Conservation (phyloP, 371 early-diverging fungal species). For the Mucor sp. region DNA sequence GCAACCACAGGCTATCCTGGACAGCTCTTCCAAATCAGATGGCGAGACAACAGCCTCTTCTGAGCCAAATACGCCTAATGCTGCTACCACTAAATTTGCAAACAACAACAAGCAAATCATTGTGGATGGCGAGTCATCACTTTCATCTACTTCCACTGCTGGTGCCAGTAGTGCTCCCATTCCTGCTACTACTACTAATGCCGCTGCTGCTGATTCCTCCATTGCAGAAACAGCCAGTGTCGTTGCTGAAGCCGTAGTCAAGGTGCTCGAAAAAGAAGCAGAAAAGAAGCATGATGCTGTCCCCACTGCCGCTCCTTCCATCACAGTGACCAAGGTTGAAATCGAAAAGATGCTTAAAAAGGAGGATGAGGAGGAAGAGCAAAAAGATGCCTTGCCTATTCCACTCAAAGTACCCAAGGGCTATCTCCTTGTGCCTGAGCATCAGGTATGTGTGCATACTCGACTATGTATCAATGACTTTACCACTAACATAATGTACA, state of each 20-base stretch:
- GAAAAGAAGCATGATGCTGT: neutral
- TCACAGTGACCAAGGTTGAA: neutral
- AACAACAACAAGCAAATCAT: neutral
- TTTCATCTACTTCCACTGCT: neutral
- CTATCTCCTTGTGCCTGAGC: constrained; percentile 47
- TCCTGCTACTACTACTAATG: no score
- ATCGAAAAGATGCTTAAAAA: neutral
- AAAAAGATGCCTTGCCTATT: neutral
- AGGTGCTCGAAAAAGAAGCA: neutral
- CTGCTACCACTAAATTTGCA: neutral
- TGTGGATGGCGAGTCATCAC: neutral
- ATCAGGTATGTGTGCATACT: constrained; percentile 33
- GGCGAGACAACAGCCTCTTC: neutral
- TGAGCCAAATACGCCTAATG: neutral
- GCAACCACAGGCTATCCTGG: neutral
- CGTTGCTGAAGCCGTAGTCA: neutral
- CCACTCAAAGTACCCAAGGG: constrained; percentile 43
- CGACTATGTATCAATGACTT: neutral
- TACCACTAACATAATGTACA: neutral
- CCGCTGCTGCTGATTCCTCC: neutral
- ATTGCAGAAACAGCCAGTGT: neutral
- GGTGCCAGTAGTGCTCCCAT: neutral
- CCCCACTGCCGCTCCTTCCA: neutral
- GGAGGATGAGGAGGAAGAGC: neutral
- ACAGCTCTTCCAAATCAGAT: neutral